Evolutionary conservation across 495 filamentous ascomycete genomes (phyloP).

Genomic region (Daldinia vernicosa): DNA sequence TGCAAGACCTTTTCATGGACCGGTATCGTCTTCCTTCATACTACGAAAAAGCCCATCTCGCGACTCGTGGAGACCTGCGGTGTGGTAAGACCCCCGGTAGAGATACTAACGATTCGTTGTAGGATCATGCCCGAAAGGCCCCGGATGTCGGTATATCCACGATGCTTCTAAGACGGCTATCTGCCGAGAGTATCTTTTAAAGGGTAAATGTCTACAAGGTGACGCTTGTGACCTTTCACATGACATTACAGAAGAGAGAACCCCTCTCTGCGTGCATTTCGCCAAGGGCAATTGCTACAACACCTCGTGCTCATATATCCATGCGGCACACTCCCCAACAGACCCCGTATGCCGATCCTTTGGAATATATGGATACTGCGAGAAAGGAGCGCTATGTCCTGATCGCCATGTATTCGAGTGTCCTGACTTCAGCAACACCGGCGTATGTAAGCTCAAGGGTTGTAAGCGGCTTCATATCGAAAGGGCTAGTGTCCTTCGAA

Average conservation of each 20-base stretch:
- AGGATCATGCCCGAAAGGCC: conserved; percentile 86
- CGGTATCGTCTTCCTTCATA: conserved; percentile 72
- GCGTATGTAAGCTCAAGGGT: conserved; percentile 79
- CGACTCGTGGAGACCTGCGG: conserved; percentile 42
- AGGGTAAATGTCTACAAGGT: conserved; percentile 80
- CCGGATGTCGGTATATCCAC: conserved; percentile 82
- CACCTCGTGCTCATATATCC: conserved; percentile 85
- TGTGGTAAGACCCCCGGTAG: conserved; percentile 47
- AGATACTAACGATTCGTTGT: conserved; percentile 49
- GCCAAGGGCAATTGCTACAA: conserved; percentile 91
- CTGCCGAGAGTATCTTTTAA: conserved; percentile 85
- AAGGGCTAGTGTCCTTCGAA: conserved; percentile 74
- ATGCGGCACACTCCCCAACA: conserved; percentile 80
- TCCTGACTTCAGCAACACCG: conserved; percentile 92
- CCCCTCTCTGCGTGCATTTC: conserved; percentile 90
- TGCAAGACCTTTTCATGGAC: conserved; percentile 92
- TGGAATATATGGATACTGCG: conserved; percentile 88
- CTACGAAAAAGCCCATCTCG: conserved; percentile 44
- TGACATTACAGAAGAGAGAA: conserved; percentile 83
- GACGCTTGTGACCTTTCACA: conserved; percentile 93
- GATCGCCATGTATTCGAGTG: conserved; percentile 90
- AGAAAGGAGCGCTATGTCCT: conserved; percentile 78
- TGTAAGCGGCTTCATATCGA: conserved; percentile 90
- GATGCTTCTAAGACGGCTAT: conserved; percentile 89
- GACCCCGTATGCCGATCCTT: conserved; percentile 87